Evolutionary conservation across 306 rosid species (phyloP).

Genomic region (Quercus wislizeni): DNA sequence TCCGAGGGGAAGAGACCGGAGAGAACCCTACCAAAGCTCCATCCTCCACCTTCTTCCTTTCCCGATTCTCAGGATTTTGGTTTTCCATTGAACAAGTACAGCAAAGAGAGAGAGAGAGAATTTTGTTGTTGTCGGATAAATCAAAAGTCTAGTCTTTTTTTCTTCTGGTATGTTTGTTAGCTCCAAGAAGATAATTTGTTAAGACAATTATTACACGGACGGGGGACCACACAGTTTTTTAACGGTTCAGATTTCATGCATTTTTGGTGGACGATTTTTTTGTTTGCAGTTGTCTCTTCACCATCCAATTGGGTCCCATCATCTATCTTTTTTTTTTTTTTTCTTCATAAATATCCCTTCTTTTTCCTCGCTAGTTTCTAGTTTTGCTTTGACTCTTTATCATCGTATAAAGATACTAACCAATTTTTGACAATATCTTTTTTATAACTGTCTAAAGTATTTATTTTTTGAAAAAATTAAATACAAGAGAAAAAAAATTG

Average conservation of each 20-base stretch:
- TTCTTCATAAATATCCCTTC: too few relatives aligned
- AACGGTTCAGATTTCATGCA: conserved; percentile 54
- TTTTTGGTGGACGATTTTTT: conserved; percentile 29
- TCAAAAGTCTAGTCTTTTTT: background rate
- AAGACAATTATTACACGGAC: conserved; percentile 3
- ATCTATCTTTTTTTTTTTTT: background rate
- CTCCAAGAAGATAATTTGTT: conserved; percentile 21
- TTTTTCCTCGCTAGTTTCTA: too few relatives aligned
- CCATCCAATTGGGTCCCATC: conserved; percentile 13
- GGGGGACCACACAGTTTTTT: conserved; percentile 34
- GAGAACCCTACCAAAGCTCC: conserved; percentile 68
- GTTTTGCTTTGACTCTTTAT: too few relatives aligned
- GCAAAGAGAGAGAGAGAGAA: background rate
- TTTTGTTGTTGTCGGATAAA: background rate
- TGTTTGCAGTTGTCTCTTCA: conserved; percentile 32
- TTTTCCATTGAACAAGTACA: conserved; percentile 41
- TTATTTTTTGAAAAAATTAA: too few relatives aligned
- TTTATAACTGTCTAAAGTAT: fast-evolving
- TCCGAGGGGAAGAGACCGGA: conserved; percentile 57
- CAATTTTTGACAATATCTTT: fast-evolving
- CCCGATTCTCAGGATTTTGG: background rate
- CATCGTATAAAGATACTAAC: fast-evolving
- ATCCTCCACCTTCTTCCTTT: conserved; percentile 40
- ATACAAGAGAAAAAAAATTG: too few relatives aligned
- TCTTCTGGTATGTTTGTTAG: background rate